Conservation (phyloP, 129 eudicot species). For the Solidago caesia region DNA sequence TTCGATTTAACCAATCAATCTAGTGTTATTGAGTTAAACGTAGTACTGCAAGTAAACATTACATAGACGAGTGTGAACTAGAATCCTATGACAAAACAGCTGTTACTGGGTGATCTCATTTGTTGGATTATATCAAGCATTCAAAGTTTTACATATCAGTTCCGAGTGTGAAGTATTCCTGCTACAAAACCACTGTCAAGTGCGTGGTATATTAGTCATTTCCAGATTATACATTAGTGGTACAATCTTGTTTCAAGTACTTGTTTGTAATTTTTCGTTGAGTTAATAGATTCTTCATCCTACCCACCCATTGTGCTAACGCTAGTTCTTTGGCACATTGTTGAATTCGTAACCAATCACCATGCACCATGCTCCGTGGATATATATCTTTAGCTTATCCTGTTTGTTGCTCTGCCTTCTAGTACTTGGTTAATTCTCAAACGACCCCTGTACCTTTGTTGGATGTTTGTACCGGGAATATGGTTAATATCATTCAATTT, state of each 20-base stretch:
- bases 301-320: not conserved
- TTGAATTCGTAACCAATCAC: not conserved
- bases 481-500: not conserved
- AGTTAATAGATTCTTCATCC: not conserved
- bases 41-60: too few species aligned
- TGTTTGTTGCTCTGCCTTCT: not conserved
- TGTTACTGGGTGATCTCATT: too few species aligned
- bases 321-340: not conserved
- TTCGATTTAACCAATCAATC: too few species aligned
- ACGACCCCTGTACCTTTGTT: not conserved
- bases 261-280: not conserved
- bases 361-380: not conserved
- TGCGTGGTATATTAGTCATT: not conserved
- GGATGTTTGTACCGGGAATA: not conserved
- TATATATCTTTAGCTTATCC: not conserved
- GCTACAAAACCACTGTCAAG: not conserved
- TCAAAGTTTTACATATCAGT: not conserved
- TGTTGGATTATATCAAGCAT: not conserved
- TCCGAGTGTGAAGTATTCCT: not conserved
- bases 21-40: too few species aligned
- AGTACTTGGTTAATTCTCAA: not conserved
- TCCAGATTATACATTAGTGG: not conserved
- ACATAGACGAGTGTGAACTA: too few species aligned
- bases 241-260: not conserved
- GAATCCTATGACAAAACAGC: too few species aligned